Base-by-base conservation (phyloP, 75 land plant genomes). In the Pinus tabuliformis region DNA sequence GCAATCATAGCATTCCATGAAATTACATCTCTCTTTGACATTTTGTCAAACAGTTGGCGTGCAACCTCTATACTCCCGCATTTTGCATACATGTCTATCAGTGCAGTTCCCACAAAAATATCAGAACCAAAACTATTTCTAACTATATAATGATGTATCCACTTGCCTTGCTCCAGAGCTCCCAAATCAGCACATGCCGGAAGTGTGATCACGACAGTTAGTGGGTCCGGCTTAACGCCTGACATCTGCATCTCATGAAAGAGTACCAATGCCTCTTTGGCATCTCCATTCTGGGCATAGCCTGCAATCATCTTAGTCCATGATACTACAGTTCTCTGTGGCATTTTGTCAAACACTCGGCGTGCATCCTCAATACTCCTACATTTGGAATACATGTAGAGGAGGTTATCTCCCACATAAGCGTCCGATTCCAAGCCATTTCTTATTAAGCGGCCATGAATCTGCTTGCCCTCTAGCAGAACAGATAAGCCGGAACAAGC, bases 251-350 rank as follows among this genome's bases (percentile, higher is more conserved):
- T 90, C 42, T 83, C 74, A 4, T 21, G 7, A 70, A 81, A 93
- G 15, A 85, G 59, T 59, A 75, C 36, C 22, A 93, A 70, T 15
- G 91, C 91, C 60, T 93, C 86, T 58, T 76, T 76, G 30, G 84
- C 77, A 76, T 14, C 60, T 57, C 87, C 87, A 73, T 82, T 78
- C 26, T 83, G 77, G 6, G 85, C 79, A 75, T 81, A 87, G 12
- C 85, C 90, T 15, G 78, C 82, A 58, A 91, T 80, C 88, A 95
- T 87, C 5, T 89, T 85, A 79, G 86, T 91, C 98, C 98, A 95
- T 37, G 89, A 72, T 6, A 93, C 79, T 62, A 83, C 26, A 76
- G 86, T 80, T 66, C 70, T 83, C 30, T 11, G 71, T 9, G 75
- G 59, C 81, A 91, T 76, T 58, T 77, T n/a, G 37, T 75, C 18